phyloP scores from a whole-genome alignment of 2,329 filamentous ascomycete species.

The Botrytis fragariae region DNA sequence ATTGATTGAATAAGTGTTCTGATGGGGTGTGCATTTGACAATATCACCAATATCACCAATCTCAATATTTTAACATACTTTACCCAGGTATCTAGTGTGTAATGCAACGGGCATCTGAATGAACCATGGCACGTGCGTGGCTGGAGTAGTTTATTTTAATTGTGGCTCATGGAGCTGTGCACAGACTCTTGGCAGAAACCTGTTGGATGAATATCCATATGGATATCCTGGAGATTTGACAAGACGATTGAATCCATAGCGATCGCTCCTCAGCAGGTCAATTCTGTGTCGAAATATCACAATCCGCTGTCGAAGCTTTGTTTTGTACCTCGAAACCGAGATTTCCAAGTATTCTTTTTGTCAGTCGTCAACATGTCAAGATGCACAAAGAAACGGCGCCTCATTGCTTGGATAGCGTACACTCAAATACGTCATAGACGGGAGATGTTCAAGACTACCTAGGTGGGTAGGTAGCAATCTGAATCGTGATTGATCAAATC shows the following conservation, averaged over 20 bases:
- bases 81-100: background rate
- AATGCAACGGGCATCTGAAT: background rate
- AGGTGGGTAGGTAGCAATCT: background rate
- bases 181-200: background rate
- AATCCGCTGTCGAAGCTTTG: background rate
- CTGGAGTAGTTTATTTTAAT: background rate
- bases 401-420: background rate
- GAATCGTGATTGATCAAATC: background rate
- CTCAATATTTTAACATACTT: background rate
- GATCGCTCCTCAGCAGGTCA: background rate
- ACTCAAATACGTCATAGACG: conserved; percentile 7
- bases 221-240: background rate
- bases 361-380: background rate
- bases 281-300: background rate
- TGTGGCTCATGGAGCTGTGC: background rate
- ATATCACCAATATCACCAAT: no score
- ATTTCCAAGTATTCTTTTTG: background rate
- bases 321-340: background rate
- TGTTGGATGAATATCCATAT: background rate
- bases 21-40: background rate
- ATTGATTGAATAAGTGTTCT: background rate
- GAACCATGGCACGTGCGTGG: background rate
- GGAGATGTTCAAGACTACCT: background rate
- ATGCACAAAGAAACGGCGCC: background rate
- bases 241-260: background rate